These are phyloP conservation scores for Plasmodium yoelii DNA, from an alignment of 169 alveolate genomes.

Conservation along the genomic window DNA sequence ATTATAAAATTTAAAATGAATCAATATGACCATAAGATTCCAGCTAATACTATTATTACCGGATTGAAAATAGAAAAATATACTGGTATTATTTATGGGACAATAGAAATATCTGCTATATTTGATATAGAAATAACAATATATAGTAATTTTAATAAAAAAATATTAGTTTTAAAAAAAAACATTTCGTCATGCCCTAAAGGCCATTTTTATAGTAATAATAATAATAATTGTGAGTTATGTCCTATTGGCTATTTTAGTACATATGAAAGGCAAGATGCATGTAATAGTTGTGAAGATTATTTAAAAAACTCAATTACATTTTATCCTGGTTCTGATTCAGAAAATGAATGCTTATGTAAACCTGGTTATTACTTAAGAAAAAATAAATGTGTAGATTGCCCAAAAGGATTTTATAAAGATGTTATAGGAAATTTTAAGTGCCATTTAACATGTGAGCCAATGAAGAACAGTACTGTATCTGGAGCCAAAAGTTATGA, in stretches of 20 bases:
- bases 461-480: conserved; percentile 26
- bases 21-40: conserved; percentile 2
- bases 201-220: conserved; percentile 77
- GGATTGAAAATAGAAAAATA: conserved; percentile 6
- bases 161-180: conserved; percentile 8
- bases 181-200: conserved; percentile 79
- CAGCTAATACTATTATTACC: conserved; percentile 4
- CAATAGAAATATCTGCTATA: conserved; percentile 11
- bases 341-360: conserved; percentile 83
- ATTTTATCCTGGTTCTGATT: conserved; percentile 77
- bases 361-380: conserved; percentile 78
- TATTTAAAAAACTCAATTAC: conserved; percentile 79
- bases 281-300: conserved; percentile 70
- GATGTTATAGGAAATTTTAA: conserved; percentile 40
- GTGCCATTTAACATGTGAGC: conserved; percentile 67
- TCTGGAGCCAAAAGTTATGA: conserved; percentile 76
- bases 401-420: conserved; percentile 79
- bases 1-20: conserved; percentile 30
- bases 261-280: conserved; percentile 7
- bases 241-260: conserved; percentile 86
- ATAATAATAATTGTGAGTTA: conserved; percentile 75
- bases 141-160: conserved; percentile 54
- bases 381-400: conserved; percentile 32
- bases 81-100: conserved; percentile 42
- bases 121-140: conserved; percentile 40